Conservation (phyloP, 2,329 filamentous ascomycete species). For the Hymenoscyphus fructigenus region DNA sequence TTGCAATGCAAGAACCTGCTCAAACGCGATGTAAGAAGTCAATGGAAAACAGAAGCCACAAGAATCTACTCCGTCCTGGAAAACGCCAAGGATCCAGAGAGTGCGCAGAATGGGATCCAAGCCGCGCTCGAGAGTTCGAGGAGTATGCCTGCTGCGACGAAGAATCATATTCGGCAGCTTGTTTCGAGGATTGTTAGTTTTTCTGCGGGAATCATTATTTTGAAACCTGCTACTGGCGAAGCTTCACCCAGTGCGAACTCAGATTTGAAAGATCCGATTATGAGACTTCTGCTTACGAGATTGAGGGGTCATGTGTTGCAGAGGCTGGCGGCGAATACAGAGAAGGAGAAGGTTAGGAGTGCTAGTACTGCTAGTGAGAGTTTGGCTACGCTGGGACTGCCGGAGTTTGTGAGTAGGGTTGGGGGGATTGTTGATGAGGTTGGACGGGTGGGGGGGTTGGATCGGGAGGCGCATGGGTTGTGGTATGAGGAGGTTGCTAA, state of each 20-base stretch:
- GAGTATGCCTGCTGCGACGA: constrained; percentile 64
- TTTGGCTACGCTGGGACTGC: constrained; percentile 66
- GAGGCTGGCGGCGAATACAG: constrained; percentile 63
- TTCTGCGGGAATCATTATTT: constrained; percentile 22
- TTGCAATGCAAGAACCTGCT: constrained; percentile 81
- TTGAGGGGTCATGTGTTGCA: constrained; percentile 65
- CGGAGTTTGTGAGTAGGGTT: constrained; percentile 70
- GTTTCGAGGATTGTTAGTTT: constrained; percentile 53
- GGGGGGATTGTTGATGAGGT: constrained; percentile 69
- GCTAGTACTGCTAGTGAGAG: constrained; percentile 69
- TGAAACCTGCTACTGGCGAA: constrained; percentile 1
- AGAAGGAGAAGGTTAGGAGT: constrained; percentile 68
- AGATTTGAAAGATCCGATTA: constrained; percentile 50
- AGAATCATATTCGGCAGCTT: constrained; percentile 56
- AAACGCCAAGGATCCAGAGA: constrained; percentile 49
- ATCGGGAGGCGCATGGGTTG: constrained; percentile 63
- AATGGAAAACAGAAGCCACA: constrained; percentile 73
- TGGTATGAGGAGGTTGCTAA: constrained; percentile 61
- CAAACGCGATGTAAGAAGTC: constrained; percentile 74
- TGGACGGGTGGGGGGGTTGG: constrained; percentile 62
- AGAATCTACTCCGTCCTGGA: constrained; percentile 71
- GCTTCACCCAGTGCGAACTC: constrained; percentile 31
- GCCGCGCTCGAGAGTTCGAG: constrained; percentile 61
- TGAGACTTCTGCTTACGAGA: constrained; percentile 67
- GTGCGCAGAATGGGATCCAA: constrained; percentile 57